phyloP scores from a whole-genome alignment of 1,139 yeast species.

The Yamadazyma sp. region DNA sequence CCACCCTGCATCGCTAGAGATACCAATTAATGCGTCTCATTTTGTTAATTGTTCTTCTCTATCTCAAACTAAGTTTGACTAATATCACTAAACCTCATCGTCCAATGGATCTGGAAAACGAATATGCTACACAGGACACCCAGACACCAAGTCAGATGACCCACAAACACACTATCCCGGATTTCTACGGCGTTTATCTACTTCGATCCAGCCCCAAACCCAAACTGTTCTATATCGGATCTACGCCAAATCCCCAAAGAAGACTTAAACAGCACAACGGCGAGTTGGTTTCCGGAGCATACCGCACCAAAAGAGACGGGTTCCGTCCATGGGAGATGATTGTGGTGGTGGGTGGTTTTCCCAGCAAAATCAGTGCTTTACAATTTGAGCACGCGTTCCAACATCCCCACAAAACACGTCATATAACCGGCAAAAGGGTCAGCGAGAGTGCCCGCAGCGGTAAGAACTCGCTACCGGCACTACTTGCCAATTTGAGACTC shows the following conservation, averaged over 20 bases:
- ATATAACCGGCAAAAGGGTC: constrained; percentile 28
- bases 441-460: constrained; percentile 19
- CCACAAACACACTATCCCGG: constrained; percentile 17
- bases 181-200: constrained; percentile 67
- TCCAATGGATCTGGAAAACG: neutral
- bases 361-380: constrained; percentile 66
- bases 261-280: constrained; percentile 81
- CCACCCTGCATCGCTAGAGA: too few relatives aligned
- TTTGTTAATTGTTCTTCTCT: too few relatives aligned
- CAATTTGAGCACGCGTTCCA: constrained; percentile 83
- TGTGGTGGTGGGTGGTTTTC: constrained; percentile 65
- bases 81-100: too few relatives aligned
- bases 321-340: constrained; percentile 75
- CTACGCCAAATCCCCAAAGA: constrained; percentile 71
- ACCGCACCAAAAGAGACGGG: constrained; percentile 53
- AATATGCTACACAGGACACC: neutral
- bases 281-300: constrained; percentile 58
- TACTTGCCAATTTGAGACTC: constrained; percentile 51
- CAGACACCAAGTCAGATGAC: neutral
- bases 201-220: constrained; percentile 58
- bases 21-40: too few relatives aligned
- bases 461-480: constrained; percentile 39
- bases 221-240: constrained; percentile 67
- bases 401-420: constrained; percentile 66
- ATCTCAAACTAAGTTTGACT: too few relatives aligned